Conservation (phyloP, 2,329 filamentous ascomycete species). For the Achaetomium macrosporum region DNA sequence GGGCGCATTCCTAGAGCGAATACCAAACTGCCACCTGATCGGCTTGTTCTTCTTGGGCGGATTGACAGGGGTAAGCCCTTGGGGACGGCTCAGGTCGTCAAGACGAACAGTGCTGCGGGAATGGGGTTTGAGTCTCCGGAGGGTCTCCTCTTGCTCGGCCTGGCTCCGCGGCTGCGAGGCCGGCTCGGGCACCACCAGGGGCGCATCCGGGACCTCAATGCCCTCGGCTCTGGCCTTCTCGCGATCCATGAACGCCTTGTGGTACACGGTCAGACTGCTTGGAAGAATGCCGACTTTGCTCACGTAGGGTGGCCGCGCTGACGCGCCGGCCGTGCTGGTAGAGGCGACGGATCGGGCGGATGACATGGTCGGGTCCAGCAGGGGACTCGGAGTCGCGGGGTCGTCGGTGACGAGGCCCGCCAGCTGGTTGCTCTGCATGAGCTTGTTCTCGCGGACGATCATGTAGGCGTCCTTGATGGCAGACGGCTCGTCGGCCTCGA, state of each 20-base stretch:
- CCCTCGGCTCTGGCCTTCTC: constrained; percentile 47
- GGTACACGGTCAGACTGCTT: constrained; percentile 83
- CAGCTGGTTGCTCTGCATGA: constrained; percentile 82
- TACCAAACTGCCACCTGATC: constrained; percentile 96
- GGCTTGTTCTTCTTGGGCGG: constrained; percentile 68
- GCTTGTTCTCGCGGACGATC: constrained; percentile 94
- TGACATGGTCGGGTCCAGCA: constrained; percentile 49
- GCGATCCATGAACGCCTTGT: constrained; percentile 83
- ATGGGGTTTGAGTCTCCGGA: constrained; percentile 78
- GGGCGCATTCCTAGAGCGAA: constrained; percentile 86
- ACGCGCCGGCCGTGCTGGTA: constrained; percentile 40
- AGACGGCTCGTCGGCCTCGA: constrained; percentile 87
- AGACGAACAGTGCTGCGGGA: constrained; percentile 64
- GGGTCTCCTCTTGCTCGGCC: constrained; percentile 76
- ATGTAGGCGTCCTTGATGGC: constrained; percentile 99
- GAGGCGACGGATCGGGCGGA: constrained; percentile 50
- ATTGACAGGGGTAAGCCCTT: constrained; percentile 56
- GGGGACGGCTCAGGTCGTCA: constrained; percentile 57
- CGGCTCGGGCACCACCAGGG: constrained; percentile 44
- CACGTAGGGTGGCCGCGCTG: constrained; percentile 54
- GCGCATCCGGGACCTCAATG: constrained; percentile 38
- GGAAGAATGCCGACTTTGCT: constrained; percentile 90
- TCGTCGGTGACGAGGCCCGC: constrained; percentile 30
- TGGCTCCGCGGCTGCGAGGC: constrained; percentile 49
- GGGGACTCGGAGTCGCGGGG: constrained; percentile 34